Conservation (phyloP, 768 basidiomycete genomes). For the Boletus tylopilopsis region DNA sequence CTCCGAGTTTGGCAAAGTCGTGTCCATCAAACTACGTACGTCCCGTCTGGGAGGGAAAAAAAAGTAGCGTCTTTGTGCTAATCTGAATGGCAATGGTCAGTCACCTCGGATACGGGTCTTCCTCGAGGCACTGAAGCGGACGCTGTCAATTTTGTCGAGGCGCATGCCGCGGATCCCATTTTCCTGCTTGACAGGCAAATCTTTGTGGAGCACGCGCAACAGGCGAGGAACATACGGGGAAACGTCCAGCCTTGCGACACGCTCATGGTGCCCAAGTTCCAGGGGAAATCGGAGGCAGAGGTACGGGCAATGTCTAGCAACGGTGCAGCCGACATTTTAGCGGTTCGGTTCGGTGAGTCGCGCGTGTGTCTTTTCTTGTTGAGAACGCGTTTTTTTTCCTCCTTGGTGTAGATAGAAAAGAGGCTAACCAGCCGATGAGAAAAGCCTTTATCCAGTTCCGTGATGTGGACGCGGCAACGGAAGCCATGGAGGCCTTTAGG, state of each 20-base stretch:
- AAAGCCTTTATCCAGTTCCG: constrained; percentile 55
- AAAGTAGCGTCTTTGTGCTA: neutral
- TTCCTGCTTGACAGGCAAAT: constrained; percentile 45
- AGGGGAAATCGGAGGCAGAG: constrained; percentile 19
- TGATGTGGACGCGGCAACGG: constrained; percentile 40
- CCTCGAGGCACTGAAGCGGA: constrained; percentile 42
- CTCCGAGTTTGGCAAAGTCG: constrained; percentile 40
- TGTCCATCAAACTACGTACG: constrained; percentile 40
- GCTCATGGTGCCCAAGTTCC: constrained; percentile 30
- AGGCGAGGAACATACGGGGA: neutral
- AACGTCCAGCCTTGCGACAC: constrained; percentile 27
- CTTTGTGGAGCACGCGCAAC: constrained; percentile 37
- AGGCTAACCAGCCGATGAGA: constrained; percentile 28
- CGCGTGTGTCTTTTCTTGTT: neutral
- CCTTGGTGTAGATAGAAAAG: constrained; percentile 32
- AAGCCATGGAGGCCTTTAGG: constrained; percentile 43
- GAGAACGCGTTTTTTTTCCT: constrained; percentile 18
- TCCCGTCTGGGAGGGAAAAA: constrained; percentile 4
- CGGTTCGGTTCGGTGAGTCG: constrained; percentile 31
- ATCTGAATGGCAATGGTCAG: constrained; percentile 5
- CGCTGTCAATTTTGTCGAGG: constrained; percentile 35
- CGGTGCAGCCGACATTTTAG: constrained; percentile 14
- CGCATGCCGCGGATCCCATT: constrained; percentile 42
- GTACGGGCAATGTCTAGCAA: constrained; percentile 26
- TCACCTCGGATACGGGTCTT: constrained; percentile 32